phyloP scores from a whole-genome alignment of 2,329 filamentous ascomycete species.

The Aspergillus pseudotamarii region DNA sequence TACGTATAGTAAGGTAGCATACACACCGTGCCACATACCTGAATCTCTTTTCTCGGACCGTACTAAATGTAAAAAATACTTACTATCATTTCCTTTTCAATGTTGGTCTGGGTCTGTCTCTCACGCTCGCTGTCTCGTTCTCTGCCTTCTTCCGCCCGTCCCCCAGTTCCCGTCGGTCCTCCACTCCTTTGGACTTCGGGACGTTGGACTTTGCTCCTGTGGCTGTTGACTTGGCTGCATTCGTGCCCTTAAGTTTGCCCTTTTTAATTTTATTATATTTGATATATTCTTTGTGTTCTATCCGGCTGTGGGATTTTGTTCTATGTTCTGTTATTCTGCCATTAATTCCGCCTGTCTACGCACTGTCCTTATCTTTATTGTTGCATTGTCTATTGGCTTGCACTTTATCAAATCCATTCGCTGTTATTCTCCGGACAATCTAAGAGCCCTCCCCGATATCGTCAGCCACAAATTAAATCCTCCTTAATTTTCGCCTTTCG shows the following conservation, averaged over 20 bases:
- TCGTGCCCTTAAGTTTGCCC: conserved; percentile 1
- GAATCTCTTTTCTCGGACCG: not conserved
- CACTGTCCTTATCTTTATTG: not conserved
- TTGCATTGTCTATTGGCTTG: not conserved
- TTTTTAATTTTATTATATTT: not conserved
- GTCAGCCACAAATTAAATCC: conserved; percentile 14
- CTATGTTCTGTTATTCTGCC: not conserved
- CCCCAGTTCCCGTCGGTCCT: conserved; percentile 22
- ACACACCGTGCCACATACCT: not conserved
- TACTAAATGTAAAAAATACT: too few species aligned
- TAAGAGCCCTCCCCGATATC: conserved; percentile 3
- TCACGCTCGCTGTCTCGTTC: conserved; percentile 12
- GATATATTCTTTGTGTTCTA: not conserved
- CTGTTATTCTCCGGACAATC: conserved; percentile 9
- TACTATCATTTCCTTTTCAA: not conserved
- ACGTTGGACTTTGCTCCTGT: conserved; percentile 6
- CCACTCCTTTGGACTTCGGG: conserved; percentile 31
- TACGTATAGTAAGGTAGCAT: not conserved
- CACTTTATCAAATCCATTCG: not conserved
- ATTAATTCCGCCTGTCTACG: conserved; percentile 5
- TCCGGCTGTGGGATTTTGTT: not conserved
- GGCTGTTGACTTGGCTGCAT: conserved; percentile 5
- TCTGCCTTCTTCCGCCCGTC: conserved; percentile 13
- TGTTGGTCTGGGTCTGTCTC: conserved; percentile 2
- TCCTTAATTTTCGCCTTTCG: conserved; percentile 6